These are phyloP conservation scores for Pyrus hybrid DNA, from an alignment of 331 rosid species.

Conservation along the genomic window DNA sequence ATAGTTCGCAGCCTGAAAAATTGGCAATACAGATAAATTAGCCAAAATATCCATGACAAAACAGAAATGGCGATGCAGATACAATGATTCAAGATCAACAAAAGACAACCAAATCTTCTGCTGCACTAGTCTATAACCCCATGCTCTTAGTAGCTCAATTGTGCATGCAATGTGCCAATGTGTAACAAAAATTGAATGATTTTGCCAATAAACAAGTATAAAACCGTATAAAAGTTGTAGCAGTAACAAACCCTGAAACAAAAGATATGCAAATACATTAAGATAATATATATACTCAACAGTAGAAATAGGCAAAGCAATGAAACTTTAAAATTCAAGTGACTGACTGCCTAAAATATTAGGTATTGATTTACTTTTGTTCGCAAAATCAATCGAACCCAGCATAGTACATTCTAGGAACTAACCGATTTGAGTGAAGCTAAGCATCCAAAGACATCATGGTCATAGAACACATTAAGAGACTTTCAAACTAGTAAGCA, in stretches of 20 bases:
- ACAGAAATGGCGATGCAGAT: too few species aligned
- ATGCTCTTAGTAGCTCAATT: too few species aligned
- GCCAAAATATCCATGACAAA: too few species aligned
- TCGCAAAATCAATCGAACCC: background rate
- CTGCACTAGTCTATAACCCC: too few species aligned
- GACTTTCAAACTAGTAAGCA: background rate
- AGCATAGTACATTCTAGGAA: background rate
- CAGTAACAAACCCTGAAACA: background rate
- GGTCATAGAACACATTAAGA: background rate
- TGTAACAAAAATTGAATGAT: too few species aligned
- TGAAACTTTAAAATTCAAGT: background rate
- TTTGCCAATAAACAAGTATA: too few species aligned
- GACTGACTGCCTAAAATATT: background rate
- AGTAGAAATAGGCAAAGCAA: background rate
- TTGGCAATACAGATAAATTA: background rate
- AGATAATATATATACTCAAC: background rate
- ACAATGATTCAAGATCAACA: too few species aligned
- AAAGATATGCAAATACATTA: background rate
- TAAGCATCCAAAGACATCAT: background rate
- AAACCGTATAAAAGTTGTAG: background rate
- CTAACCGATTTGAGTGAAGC: background rate
- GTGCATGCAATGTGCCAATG: too few species aligned
- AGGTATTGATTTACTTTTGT: background rate
- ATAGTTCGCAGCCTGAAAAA: conserved; percentile 25
- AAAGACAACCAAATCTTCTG: too few species aligned